A percentile compares a stretch with the other conserved stretches of the same genome.
Conservation (phyloP, 2,329 filamentous ascomycete species). For the Chrysoporthe cubensis region DNA sequence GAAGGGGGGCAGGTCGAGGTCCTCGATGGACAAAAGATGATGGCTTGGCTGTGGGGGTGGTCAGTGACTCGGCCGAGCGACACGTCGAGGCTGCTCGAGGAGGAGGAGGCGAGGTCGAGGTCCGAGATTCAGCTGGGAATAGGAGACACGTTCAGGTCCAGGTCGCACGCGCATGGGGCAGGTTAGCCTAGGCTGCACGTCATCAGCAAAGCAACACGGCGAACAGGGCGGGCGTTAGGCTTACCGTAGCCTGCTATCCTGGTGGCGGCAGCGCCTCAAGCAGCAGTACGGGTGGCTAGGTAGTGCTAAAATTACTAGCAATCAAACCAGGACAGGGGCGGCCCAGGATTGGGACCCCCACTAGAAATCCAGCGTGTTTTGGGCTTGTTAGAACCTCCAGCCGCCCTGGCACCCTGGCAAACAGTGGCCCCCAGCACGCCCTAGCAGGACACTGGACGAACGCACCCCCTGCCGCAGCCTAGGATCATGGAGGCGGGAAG, state of each 20-base stretch:
- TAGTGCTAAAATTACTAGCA: constrained; percentile 3
- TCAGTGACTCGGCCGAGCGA: constrained; percentile 5
- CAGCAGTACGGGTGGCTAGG: not conserved
- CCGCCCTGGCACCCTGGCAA: too few relatives aligned
- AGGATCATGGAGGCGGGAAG: not conserved
- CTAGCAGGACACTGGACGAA: not conserved
- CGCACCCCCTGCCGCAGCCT: not conserved
- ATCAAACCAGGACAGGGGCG: constrained; percentile 2
- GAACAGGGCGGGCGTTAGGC: not conserved
- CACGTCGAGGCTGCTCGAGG: not conserved
- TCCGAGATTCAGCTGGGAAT: not conserved
- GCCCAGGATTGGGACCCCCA: not conserved
- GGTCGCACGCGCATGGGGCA: constrained; percentile 7
- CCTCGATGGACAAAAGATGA: not conserved
- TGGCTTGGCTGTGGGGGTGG: not conserved
- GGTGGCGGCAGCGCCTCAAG: not conserved
- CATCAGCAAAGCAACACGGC: constrained; percentile 18
- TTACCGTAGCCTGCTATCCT: not conserved
- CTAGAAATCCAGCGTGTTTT: not conserved
- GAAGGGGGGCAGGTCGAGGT: not conserved
- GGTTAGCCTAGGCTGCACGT: constrained; percentile 29
- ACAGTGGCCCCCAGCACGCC: too few relatives aligned
- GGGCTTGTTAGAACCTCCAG: not conserved
- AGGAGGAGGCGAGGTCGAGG: constrained; percentile 1
- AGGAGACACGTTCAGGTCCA: constrained; percentile 10